These are phyloP conservation scores for Eucalyptus tenuipes DNA, from an alignment of 345 rosid genomes.

Conservation along the genomic window DNA sequence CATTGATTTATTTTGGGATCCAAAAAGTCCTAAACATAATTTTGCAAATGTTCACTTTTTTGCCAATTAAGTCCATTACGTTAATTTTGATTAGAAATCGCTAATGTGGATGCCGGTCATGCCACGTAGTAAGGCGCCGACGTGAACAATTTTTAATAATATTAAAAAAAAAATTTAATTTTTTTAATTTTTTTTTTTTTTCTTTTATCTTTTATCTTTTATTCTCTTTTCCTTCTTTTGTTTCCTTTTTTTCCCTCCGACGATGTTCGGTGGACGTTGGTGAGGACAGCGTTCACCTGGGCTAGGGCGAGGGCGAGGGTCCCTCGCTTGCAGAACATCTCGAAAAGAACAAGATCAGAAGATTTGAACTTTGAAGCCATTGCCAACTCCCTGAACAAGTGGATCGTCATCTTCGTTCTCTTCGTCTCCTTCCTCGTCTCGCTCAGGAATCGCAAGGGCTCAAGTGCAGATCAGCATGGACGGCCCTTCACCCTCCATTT, in stretches of 20 bases:
- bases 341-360: neutral
- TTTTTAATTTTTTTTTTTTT: no score
- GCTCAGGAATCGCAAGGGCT: neutral
- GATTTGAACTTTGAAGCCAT: neutral
- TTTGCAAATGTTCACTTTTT: no score
- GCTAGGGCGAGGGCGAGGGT: no score
- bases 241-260: accelerated
- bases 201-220: no score
- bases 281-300: accelerated
- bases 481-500: neutral
- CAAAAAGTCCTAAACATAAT: no score
- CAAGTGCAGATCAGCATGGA: neutral
- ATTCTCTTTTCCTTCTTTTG: no score
- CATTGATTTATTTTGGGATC: neutral
- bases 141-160: accelerated
- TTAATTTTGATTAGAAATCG: accelerated
- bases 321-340: neutral
- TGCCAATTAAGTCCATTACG: accelerated
- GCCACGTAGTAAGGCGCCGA: accelerated
- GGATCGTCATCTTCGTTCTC: neutral
- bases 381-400: neutral
- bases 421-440: neutral
- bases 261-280: accelerated
- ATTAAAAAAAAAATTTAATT: no score
- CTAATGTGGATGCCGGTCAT: accelerated